phyloP scores from a whole-genome alignment of 805 yeast genomes.

The Candida dendrica region DNA sequence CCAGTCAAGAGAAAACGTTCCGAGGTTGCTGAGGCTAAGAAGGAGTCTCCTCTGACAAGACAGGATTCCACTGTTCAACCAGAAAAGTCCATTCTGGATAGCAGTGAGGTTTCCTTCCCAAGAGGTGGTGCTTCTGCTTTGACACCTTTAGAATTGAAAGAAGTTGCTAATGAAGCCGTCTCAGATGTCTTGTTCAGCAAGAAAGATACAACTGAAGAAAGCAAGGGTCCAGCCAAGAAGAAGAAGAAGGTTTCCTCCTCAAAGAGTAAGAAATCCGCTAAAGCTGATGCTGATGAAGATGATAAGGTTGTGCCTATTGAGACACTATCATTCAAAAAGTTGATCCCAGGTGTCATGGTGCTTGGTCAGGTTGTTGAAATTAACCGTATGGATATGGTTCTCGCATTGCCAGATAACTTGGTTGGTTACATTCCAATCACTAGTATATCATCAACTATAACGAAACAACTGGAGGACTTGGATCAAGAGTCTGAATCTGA shows the following conservation, averaged over 20 bases:
- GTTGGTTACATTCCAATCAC: slow-evolving; percentile 75
- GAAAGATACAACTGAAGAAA: slow-evolving; percentile 9
- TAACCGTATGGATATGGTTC: slow-evolving; percentile 52
- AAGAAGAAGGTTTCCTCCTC: slow-evolving; percentile 31
- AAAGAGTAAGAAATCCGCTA: slow-evolving; percentile 19
- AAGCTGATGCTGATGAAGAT: slow-evolving; percentile 20
- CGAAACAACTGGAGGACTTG: slow-evolving; percentile 46
- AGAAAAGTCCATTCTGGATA: slow-evolving; percentile 26
- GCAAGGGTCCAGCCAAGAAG: slow-evolving; percentile 28
- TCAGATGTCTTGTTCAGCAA: slow-evolving; percentile 71
- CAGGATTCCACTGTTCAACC: slow-evolving; percentile 34
- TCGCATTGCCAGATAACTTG: slow-evolving; percentile 75
- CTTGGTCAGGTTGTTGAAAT: slow-evolving; percentile 70
- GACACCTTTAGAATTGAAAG: slow-evolving; percentile 85
- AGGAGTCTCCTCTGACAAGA: slow-evolving; percentile 32
- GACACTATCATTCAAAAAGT: slow-evolving; percentile 50
- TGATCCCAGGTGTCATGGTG: slow-evolving; percentile 65
- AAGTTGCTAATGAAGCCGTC: slow-evolving; percentile 87
- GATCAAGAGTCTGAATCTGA: slow-evolving; percentile 40
- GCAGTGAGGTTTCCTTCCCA: slow-evolving; percentile 55
- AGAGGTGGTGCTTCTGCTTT: slow-evolving; percentile 91
- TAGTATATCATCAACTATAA: slow-evolving; percentile 57
- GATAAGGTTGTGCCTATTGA: slow-evolving; percentile 44
- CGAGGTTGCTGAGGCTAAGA: slow-evolving; percentile 27
- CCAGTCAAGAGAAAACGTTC: slow-evolving; percentile 43